Base-by-base conservation (phyloP, 768 basidiomycete species). In the Auricularia heimuer region DNA sequence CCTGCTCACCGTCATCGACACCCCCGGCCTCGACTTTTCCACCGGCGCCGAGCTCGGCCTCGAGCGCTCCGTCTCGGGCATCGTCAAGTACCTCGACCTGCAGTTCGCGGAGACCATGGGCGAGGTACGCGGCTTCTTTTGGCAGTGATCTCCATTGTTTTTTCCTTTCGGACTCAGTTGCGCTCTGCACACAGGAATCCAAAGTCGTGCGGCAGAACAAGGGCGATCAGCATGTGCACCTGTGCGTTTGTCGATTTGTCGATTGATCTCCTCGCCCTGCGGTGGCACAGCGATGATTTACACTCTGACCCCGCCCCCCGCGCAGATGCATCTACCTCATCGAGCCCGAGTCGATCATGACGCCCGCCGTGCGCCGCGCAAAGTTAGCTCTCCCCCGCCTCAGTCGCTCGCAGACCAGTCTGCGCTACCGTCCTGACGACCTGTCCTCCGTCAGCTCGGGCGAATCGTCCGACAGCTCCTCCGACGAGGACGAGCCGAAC, bases 201-300 rank as follows among this genome's bases (percentile, higher is more conserved):
- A 94, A 94, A 80, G 91, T 94, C 51, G 78, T 93, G 62, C 84
- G 92, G 68, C 84, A 91, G 73, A 90, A 84, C 76, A 92, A 88
- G 77, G 91, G 90, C 61, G 92, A 94, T 76, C 89, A 91, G 69
- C 92, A 94, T 69, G 87, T 94, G 69, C 92, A 94, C 76, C 76
- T 93, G 90, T 92, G 73, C 75, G 90, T 75, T 29, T 29, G 62
- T 66, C 56, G 61, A 4, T 56, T 29, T 29, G 29, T 29, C 29
- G 29, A 29, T 29, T 29, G 29, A 29, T 29, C 29, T 29, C 29
- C 29, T 29, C 47, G 47, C 21, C 6, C 18, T 51, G 47, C 29
- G 29, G 29, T 29, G 29, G 29, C 29, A 29, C 29, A 29, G 18
- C 21, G 47, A 18, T 51, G 18, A 21, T 51, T 21, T 16, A 16